A percentile compares a stretch with the other conserved stretches of the same genome.
Evolutionary conservation across 2,329 filamentous ascomycete genomes (phyloP).

Genomic region (Sporothrix sp.): DNA sequence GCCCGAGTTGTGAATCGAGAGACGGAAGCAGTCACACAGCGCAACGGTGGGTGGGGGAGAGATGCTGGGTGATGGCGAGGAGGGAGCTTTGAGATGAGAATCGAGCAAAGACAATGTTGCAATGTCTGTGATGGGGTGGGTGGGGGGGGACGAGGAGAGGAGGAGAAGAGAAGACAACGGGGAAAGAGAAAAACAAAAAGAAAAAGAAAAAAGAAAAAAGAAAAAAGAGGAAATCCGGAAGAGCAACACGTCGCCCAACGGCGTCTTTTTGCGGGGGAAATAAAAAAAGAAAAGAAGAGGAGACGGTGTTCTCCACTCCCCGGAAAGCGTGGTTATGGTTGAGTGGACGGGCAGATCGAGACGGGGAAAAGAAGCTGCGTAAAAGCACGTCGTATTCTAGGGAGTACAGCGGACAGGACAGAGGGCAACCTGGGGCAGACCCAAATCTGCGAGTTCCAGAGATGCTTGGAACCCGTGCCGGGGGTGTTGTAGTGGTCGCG

Average conservation of each 20-base stretch:
- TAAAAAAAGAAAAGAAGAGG: not conserved
- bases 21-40: slow-evolving; percentile 19
- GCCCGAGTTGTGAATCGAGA: no score
- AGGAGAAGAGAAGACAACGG: not conserved
- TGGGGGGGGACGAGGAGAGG: not conserved
- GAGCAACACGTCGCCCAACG: slow-evolving; percentile 3
- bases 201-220: not conserved
- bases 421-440: not conserved
- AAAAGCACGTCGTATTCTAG: no score
- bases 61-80: slow-evolving; percentile 15
- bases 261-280: slow-evolving; percentile 1
- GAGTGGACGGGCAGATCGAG: not conserved
- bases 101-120: not conserved
- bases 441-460: not conserved
- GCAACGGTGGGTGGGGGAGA: slow-evolving; percentile 18
- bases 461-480: no score
- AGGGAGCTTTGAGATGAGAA: not conserved
- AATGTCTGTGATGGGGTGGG: not conserved
- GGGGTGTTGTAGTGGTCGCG: no score
- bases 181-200: not conserved
- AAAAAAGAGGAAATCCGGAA: not conserved
- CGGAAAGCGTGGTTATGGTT: not conserved
- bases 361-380: not conserved
- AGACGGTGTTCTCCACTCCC: slow-evolving; percentile 5
- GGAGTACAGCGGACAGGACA: no score